These are phyloP conservation scores for Globisporangium lucens DNA, from an alignment of 352 stramenopile genomes.

Conservation along the genomic window DNA sequence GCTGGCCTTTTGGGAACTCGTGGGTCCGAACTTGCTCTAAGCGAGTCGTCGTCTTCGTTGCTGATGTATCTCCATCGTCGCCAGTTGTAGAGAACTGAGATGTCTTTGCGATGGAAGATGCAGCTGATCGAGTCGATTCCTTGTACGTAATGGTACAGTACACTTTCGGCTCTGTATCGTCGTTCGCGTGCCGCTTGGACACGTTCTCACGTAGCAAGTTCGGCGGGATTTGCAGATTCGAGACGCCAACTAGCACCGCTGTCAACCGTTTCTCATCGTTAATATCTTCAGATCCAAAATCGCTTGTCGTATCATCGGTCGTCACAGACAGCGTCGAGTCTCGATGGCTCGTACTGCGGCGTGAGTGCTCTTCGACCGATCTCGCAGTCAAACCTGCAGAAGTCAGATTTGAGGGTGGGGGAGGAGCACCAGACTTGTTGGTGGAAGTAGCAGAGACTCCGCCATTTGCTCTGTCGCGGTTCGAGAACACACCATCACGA, in stretches of 20 bases:
- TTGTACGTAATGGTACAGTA: constrained; percentile 84
- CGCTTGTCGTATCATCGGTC: constrained; percentile 63
- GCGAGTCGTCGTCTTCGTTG: constrained; percentile 13
- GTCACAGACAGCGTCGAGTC: constrained; percentile 41
- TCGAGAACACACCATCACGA: constrained; percentile 22
- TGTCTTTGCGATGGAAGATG: constrained; percentile 59
- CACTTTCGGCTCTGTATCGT: constrained; percentile 52
- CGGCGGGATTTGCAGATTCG: constrained; percentile 59
- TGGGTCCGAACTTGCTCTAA: constrained; percentile 62
- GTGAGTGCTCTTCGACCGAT: constrained; percentile 17
- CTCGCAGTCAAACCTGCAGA: constrained; percentile 27
- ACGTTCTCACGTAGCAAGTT: constrained; percentile 36
- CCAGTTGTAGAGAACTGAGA: constrained; percentile 19
- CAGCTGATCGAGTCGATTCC: constrained; percentile 69
- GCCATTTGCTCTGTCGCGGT: constrained; percentile 6
- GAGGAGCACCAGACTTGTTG: constrained; percentile 1
- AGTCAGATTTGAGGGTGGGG: constrained; percentile 16
- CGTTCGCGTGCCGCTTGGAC: constrained; percentile 21
- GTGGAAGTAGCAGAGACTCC: not conserved
- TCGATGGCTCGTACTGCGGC: constrained; percentile 2
- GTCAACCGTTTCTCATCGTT: constrained; percentile 66
- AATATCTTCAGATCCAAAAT: constrained; percentile 59
- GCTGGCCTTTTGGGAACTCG: constrained; percentile 50
- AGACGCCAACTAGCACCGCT: constrained; percentile 71
- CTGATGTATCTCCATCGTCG: constrained; percentile 6